Conservation (phyloP, 163 green algal genomes). For the Scenedesmus sp. region DNA sequence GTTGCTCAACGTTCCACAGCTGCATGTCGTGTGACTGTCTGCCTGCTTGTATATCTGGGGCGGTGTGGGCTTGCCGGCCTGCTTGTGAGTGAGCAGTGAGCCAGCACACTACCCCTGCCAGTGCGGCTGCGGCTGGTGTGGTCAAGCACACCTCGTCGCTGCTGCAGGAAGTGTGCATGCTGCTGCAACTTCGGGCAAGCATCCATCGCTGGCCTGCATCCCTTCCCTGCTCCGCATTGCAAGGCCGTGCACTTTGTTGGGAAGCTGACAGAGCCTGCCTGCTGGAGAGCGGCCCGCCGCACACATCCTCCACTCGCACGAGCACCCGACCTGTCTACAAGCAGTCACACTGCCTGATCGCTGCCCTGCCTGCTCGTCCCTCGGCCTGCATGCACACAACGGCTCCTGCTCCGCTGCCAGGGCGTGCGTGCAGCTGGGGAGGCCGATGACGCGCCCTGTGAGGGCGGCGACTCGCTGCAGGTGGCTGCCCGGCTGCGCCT, state of each 20-base stretch:
- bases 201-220: not conserved
- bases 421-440: conserved; percentile 43
- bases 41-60: not conserved
- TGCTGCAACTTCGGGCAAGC: not conserved
- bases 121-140: not conserved
- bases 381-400: not conserved
- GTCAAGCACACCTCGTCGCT: too few relatives aligned
- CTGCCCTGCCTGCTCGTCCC: not conserved
- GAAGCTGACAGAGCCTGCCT: too few relatives aligned
- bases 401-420: not conserved
- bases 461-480: conserved; percentile 31
- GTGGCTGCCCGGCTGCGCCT: conserved; percentile 5
- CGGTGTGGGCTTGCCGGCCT: not conserved
- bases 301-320: not conserved
- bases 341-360: not conserved
- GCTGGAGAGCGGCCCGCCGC: too few relatives aligned
- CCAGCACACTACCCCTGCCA: not conserved
- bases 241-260: too few relatives aligned
- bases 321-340: not conserved
- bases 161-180: not conserved
- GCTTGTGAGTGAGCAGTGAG: not conserved
- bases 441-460: conserved; percentile 36
- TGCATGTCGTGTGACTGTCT: not conserved
- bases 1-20: not conserved
- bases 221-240: too few relatives aligned